A percentile compares a stretch with the other conserved stretches of the same genome.
These are phyloP conservation scores for Globisporangium recalcitrans DNA, from an alignment of 352 stramenopile species.

Conservation along the genomic window DNA sequence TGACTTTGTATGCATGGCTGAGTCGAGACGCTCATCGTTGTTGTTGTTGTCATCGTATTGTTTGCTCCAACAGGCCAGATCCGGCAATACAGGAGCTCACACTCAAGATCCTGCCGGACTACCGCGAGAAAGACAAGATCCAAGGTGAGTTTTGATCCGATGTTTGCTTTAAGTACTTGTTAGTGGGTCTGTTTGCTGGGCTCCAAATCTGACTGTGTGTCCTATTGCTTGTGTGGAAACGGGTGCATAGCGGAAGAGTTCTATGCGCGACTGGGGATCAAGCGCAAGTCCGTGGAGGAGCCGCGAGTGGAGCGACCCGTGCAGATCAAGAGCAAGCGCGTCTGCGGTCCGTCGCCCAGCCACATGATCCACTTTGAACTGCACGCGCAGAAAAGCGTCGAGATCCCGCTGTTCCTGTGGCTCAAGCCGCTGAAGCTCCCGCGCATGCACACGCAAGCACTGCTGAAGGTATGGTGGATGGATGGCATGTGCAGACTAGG, in stretches of 20 bases:
- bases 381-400: slow-evolving; percentile 28
- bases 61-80: slow-evolving; percentile 34
- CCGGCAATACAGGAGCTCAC: slow-evolving; percentile 51
- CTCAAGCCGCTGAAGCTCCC: slow-evolving; percentile 26
- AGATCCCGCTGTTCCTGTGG: slow-evolving; percentile 39
- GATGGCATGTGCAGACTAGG: too few relatives aligned
- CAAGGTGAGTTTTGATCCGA: slow-evolving; percentile 25
- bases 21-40: neutral
- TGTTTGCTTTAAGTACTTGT: too few relatives aligned
- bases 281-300: slow-evolving; percentile 35
- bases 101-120: slow-evolving; percentile 45
- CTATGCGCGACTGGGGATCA: slow-evolving; percentile 47
- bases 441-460: slow-evolving; percentile 36
- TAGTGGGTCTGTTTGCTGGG: too few relatives aligned
- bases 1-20: neutral
- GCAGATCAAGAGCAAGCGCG: slow-evolving; percentile 17
- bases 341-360: slow-evolving; percentile 25
- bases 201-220: neutral
- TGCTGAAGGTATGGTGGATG: slow-evolving; percentile 30
- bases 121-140: slow-evolving; percentile 28
- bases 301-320: slow-evolving; percentile 13
- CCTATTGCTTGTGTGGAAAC: neutral
- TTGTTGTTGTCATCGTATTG: neutral
- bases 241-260: slow-evolving; percentile 25
- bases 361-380: slow-evolving; percentile 45